Base-by-base conservation (phyloP, 2,329 filamentous ascomycete genomes). In the Trichoderma sp. region DNA sequence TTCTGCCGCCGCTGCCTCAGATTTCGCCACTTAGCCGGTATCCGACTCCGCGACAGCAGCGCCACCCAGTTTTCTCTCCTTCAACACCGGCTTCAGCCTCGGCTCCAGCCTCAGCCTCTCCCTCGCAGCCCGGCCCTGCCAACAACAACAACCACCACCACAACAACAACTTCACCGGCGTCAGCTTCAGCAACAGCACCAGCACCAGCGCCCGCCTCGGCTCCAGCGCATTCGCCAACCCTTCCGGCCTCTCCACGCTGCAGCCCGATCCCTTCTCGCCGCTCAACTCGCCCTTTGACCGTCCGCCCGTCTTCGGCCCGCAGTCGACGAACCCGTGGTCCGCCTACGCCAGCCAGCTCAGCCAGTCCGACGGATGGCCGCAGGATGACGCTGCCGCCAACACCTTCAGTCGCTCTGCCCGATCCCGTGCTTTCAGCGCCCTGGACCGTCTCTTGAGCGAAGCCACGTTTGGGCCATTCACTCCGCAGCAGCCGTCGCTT, bases 21-120 rank as follows among this genome's bases (percentile, higher is more conserved):
- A 9, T 57, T 52, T 67, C 67, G 50, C 65, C 68, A 55, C 57
- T 43, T 30, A 56, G 51, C 57, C 68, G 64, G 48, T 69, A 39
- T 39, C 3, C 34, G 12, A 39, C 34, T 39, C 34, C 34, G 34
- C 34, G 34, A 39, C 34, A 10, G 34, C 34, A 39, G 34, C 34
- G 34, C 34, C 34, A 39, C 34, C 5, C 12, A 14, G 12, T 14
- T 14, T 39, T 39, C 34, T 5, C 34, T 14, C 34, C 43, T 45
- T 21, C 5, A 34, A n/a, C 44, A 26, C 43, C 17, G 6, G 21
- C 24, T 43, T n/a, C 19, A 26, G 15, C 39, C 43, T 57, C 54
- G n/a, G 24, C 54, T 44, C 15, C 43, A 45, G n/a, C 56, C 17
- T 48, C 39, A 9, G 52, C 34, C n/a, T 59, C 9, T 39, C 34